These are phyloP conservation scores for Nicotiana benthamiana DNA, from an alignment of 257 asterid genomes.

Conservation along the genomic window DNA sequence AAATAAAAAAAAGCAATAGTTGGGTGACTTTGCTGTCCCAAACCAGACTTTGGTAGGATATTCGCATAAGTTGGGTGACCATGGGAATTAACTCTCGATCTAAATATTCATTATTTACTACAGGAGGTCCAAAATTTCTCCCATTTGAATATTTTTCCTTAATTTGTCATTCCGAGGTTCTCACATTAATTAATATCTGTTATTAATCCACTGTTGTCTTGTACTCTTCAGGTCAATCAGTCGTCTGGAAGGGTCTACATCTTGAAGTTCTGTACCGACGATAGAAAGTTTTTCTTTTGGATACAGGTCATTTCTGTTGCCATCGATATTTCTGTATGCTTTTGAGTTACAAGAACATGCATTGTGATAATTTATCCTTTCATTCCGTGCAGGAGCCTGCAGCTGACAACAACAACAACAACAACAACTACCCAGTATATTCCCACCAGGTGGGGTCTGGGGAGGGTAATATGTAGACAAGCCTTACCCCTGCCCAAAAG, in stretches of 20 bases:
- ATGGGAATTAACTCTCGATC: too few species aligned
- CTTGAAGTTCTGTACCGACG: conserved; percentile 76
- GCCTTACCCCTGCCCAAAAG: too few species aligned
- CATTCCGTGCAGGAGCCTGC: conserved; percentile 67
- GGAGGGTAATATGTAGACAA: too few species aligned
- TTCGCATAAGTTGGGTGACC: too few species aligned
- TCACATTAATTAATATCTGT: background rate
- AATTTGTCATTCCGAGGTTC: background rate
- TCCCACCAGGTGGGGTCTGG: too few species aligned
- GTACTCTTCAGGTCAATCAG: conserved; percentile 61
- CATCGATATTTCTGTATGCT: background rate
- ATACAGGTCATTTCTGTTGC: conserved; percentile 60
- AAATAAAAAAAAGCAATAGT: too few species aligned
- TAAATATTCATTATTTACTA: background rate
- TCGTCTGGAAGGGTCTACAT: conserved; percentile 88
- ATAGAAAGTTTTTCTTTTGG: conserved; percentile 92
- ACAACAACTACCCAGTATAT: too few species aligned
- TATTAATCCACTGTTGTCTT: conserved; percentile 9
- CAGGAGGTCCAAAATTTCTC: background rate
- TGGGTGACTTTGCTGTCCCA: too few species aligned
- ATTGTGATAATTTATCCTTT: conserved; percentile 10
- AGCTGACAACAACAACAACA: conserved; percentile 26
- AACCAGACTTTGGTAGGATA: too few species aligned
- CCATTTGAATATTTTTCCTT: background rate
- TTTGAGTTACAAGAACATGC: conserved; percentile 4